Conservation (phyloP, 2,329 filamentous ascomycete species). For the Ophiostoma pallidulum region DNA sequence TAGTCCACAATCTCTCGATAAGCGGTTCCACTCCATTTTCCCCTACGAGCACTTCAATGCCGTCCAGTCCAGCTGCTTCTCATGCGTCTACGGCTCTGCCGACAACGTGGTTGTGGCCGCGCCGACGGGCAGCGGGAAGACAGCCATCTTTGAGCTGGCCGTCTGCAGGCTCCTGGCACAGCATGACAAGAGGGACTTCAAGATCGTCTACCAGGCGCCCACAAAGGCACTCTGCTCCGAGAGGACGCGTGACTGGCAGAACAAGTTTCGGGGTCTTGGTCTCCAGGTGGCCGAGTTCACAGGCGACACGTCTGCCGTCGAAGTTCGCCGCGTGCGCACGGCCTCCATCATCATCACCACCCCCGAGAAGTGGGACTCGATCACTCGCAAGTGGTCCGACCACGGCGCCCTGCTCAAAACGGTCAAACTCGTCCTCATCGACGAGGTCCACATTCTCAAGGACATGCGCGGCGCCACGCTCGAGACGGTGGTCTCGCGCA, state of each 20-base stretch:
- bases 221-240: conserved; percentile 78
- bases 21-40: conserved; percentile 55
- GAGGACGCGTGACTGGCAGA: conserved; percentile 64
- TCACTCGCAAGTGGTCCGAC: conserved; percentile 80
- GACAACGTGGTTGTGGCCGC: conserved; percentile 74
- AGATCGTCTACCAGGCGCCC: conserved; percentile 76
- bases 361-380: conserved; percentile 85
- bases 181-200: conserved; percentile 52
- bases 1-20: conserved; percentile 50
- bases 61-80: conserved; percentile 72
- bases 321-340: conserved; percentile 59
- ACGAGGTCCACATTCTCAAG: conserved; percentile 81
- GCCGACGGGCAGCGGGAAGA: conserved; percentile 81
- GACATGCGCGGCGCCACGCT: conserved; percentile 69
- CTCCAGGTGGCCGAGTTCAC: conserved; percentile 69
- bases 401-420: conserved; percentile 64
- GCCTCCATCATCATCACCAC: conserved; percentile 80
- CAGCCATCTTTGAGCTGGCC: conserved; percentile 69
- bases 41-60: conserved; percentile 70
- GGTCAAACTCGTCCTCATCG: conserved; percentile 72
- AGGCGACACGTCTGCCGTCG: conserved; percentile 62
- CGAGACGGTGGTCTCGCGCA: conserved; percentile 75
- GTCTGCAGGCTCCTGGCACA: conserved; percentile 61
- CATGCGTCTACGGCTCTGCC: conserved; percentile 52
- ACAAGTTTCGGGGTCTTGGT: conserved; percentile 59